Base-by-base conservation (phyloP, 768 basidiomycete species). In the Termitomyces sp. region DNA sequence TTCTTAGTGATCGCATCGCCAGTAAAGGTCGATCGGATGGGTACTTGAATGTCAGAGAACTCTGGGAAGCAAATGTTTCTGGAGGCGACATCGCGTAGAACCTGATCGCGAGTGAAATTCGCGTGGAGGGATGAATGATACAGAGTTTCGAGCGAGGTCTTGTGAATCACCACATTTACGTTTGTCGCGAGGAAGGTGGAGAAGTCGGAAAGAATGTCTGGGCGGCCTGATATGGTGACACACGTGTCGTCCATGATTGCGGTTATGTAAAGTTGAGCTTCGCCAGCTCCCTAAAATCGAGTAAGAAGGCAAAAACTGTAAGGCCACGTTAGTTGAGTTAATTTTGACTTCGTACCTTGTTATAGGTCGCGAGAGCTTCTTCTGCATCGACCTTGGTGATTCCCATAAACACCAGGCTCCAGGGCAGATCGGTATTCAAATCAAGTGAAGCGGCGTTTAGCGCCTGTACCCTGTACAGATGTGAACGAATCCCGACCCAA, bases 201-300 rank as follows among this genome's bases (percentile, higher is more conserved):
- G 67, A 88, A 86, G 28, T 68, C 67, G 7, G 71, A 67, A 35
- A 89, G 71, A 50, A 78, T 56, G 61, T 84, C 79, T 2, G 86
- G 86, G 53, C 74, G 78, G 24, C 86, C 88, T 2, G 87, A 88
- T 53, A 87, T 72, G 12, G 86, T 86, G 57, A 85, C 72, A 58
- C 76, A 80, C 12, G 65, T 70, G 56, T 78, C 74, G 60, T 80
- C 79, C 53, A 83, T 73, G 60, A 84, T 73, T 9, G 84, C 82
- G 0, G 85, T 86, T 49, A 87, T 71, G 66, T 71, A 76, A 67
- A 87, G 70, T 16, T 68, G 67, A 50, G 60, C 46, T 28, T 60
- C 62, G 58, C 60, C 60, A 57, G 20, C 24, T 42, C 36, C 56
- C 67, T 68, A 24, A 55, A 46, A 40, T 53, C 28, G 35, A 61